Evolutionary conservation across 2,329 filamentous ascomycete genomes (phyloP).

Genomic region (Tetracladium maxilliforme): DNA sequence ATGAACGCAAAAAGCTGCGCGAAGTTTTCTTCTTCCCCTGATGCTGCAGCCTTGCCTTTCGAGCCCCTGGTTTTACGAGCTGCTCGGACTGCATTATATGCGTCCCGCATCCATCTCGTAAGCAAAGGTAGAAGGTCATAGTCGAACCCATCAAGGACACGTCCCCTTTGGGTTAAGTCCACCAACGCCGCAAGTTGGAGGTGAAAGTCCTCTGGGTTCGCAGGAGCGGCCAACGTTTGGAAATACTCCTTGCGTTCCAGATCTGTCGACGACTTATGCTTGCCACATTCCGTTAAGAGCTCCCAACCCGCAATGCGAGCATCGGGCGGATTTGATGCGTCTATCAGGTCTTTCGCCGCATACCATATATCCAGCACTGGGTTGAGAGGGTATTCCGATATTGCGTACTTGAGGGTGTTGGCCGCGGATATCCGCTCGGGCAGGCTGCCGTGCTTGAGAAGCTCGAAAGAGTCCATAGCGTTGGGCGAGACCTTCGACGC

Average conservation of each 20-base stretch:
- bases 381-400: conserved; percentile 18
- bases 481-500: too few relatives aligned
- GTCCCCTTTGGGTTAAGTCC: conserved; percentile 45
- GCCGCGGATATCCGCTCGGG: too few relatives aligned
- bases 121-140: conserved; percentile 50
- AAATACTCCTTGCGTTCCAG: conserved; percentile 54
- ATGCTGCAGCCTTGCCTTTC: conserved; percentile 22
- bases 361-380: conserved; percentile 48
- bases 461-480: too few relatives aligned
- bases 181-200: conserved; percentile 49
- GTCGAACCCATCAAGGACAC: conserved; percentile 50
- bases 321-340: conserved; percentile 33
- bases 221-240: conserved; percentile 39
- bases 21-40: conserved; percentile 45
- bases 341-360: conserved; percentile 49
- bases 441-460: too few relatives aligned
- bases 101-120: conserved; percentile 41
- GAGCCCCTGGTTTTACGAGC: conserved; percentile 32
- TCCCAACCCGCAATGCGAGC: conserved; percentile 49
- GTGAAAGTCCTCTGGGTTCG: conserved; percentile 47
- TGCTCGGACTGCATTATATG: conserved; percentile 34
- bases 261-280: conserved; percentile 46
- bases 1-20: conserved; percentile 49
- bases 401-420: too few relatives aligned
- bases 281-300: conserved; percentile 49